phyloP scores from a whole-genome alignment of 192 early-diverging fungal genomes.

The Allomyces javanicus region DNA sequence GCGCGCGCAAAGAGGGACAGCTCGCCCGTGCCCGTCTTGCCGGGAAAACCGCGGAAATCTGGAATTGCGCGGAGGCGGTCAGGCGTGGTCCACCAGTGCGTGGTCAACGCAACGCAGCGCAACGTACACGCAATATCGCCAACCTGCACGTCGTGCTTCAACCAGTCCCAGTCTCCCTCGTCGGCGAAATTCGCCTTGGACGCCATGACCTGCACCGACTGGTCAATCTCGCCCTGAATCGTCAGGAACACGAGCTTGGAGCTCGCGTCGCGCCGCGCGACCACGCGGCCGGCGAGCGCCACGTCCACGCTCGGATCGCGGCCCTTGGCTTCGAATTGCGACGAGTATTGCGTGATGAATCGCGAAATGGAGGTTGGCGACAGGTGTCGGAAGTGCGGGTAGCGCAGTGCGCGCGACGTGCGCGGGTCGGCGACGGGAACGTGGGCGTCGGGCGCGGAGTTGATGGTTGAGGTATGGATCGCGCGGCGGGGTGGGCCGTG shows the following conservation, averaged over 20 bases:
- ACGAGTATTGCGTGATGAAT: no score
- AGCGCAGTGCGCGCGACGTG: no score
- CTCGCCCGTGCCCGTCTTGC: conserved; percentile 49
- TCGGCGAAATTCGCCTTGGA: conserved; percentile 23
- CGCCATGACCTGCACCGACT: conserved; percentile 41
- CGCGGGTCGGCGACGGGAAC: no score
- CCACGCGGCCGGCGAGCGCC: conserved; percentile 35
- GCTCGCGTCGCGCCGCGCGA: conserved; percentile 45
- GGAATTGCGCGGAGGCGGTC: conserved; percentile 2
- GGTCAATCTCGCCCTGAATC: conserved; percentile 29
- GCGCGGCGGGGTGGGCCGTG: no score
- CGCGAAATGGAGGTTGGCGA: no score
- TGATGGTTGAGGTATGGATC: no score
- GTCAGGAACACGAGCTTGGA: conserved; percentile 55
- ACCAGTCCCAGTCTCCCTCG: neutral
- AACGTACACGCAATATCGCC: conserved; percentile 24
- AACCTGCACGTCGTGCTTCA: neutral
- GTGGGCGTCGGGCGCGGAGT: no score
- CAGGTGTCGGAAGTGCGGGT: no score
- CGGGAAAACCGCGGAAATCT: conserved; percentile 33
- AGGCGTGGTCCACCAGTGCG: neutral
- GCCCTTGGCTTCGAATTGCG: no score
- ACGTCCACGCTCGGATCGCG: no score
- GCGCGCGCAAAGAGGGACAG: conserved; percentile 40
- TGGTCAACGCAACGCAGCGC: neutral